Evolutionary conservation across 345 rosid genomes (phyloP), one percentile per base, ranked within the genome.

Genomic region (Heritiera littoralis): DNA sequence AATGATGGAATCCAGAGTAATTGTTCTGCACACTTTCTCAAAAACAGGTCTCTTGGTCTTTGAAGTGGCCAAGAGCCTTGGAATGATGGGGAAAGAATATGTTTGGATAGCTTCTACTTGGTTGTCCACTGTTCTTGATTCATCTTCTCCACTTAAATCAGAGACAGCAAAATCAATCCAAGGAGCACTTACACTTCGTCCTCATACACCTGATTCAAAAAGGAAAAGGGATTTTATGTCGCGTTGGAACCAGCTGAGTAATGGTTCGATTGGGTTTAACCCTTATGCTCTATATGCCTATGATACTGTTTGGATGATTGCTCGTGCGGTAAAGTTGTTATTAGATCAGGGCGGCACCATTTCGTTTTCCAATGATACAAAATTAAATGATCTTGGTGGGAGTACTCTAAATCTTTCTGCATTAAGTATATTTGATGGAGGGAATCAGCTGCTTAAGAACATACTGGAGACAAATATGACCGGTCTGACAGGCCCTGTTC

Each of bases 301-400:
- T 81, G 98, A 95, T 75, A 90, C 98, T 18, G 98, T 95, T 48
- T 92, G 98, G 99, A 88, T 91, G 78, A 80, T 95, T 77, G 99
- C 98, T 81, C 84, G 63, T 76, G 96, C 98, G n/a, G 66, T 92
- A 38, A 93, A 90, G 80, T 58, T 40, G 59, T 90, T 93, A 76
- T 73, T 95, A 2, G 92, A 90, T 80, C 90, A 85, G 15, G 93
- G 98, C 48, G 86, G 87, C 74, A 85, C 72, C 86, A 90, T 95
- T 71, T 86, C 96, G 7, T 95, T 95, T 85, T 89, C 98, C 8
- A 87, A 86, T 69, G 91, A 91, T 77, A 60, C 89, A 3, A 89
- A 76, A 61, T 79, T 95, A 73, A 84, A 55, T 51, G 79, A 75
- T 43, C 18, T 89, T 52, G 86, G 81, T 18, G 86, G 88, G 75